These are phyloP conservation scores for Plicaturopsis crispa DNA, from an alignment of 768 basidiomycete genomes.

Conservation along the genomic window DNA sequence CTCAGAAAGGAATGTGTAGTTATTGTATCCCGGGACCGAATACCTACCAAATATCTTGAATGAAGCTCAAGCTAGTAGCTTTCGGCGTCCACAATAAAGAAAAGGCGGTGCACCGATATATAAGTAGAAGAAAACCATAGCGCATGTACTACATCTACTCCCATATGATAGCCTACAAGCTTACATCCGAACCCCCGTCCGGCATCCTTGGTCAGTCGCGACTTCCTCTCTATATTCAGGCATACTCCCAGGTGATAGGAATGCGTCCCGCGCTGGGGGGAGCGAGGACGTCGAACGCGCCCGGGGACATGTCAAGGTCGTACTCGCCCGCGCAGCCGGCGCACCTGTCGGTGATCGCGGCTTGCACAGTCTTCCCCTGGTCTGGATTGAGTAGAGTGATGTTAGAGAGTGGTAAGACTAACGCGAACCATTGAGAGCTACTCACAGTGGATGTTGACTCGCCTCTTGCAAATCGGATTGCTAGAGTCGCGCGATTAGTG, in stretches of 20 bases:
- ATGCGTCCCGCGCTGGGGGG: slow-evolving; percentile 5
- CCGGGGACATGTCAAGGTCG: slow-evolving; percentile 13
- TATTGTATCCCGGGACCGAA: no score
- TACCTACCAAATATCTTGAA: no score
- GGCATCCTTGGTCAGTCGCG: no score
- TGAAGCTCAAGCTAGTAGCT: no score
- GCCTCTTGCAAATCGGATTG: slow-evolving; percentile 9
- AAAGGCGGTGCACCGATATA: no score
- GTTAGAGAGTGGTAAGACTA: background rate
- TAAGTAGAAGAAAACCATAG: no score
- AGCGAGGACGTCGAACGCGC: slow-evolving; percentile 9
- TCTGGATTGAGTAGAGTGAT: slow-evolving; percentile 2
- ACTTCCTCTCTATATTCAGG: slow-evolving; percentile 2
- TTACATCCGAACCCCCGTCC: no score
- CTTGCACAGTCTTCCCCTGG: slow-evolving; percentile 7
- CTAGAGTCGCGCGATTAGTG: background rate
- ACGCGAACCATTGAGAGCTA: no score
- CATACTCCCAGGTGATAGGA: slow-evolving; percentile 6
- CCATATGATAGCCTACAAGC: no score
- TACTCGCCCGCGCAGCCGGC: slow-evolving; percentile 6
- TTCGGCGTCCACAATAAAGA: no score
- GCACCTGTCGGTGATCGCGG: slow-evolving; percentile 10
- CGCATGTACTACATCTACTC: no score
- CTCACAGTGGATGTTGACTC: slow-evolving; percentile 3
- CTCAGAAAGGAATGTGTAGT: no score